Evolutionary conservation across 768 basidiomycete species (phyloP).

Genomic region (Melanogaster broomeanus): DNA sequence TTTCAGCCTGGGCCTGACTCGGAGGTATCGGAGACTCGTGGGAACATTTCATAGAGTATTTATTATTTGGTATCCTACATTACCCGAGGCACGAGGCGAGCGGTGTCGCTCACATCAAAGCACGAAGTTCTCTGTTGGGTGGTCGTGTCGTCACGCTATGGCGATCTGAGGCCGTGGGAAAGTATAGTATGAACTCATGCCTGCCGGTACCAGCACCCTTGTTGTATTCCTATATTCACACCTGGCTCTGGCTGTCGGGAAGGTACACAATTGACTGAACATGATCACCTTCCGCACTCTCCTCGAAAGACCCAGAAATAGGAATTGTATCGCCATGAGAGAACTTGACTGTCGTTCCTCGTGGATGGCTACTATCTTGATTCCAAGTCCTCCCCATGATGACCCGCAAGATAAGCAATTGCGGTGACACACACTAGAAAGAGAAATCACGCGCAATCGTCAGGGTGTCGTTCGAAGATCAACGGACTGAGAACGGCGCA

Average conservation of each 20-base stretch:
- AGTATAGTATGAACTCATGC: no score
- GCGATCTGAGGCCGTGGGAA: no score
- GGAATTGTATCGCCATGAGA: background rate
- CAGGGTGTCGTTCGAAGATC: background rate
- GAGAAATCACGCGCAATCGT: background rate
- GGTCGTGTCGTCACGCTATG: no score
- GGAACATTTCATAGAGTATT: no score
- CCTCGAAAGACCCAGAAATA: background rate
- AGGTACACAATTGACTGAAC: background rate
- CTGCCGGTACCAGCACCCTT: no score
- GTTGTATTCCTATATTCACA: no score
- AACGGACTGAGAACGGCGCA: conserved; percentile 1
- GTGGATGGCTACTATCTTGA: conserved; percentile 4
- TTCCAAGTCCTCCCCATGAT: conserved; percentile 20
- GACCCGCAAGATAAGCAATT: conserved; percentile 26
- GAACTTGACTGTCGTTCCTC: conserved; percentile 14
- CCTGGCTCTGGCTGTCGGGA: background rate
- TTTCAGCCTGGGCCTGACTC: no score
- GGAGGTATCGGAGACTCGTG: no score
- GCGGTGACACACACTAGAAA: conserved; percentile 24
- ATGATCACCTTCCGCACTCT: background rate
- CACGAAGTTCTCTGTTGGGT: no score
- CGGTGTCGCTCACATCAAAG: no score
- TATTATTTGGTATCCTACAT: no score
- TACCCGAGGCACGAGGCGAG: no score